Base-by-base conservation (phyloP, 306 rosid genomes). In the Inga oerstediana region DNA sequence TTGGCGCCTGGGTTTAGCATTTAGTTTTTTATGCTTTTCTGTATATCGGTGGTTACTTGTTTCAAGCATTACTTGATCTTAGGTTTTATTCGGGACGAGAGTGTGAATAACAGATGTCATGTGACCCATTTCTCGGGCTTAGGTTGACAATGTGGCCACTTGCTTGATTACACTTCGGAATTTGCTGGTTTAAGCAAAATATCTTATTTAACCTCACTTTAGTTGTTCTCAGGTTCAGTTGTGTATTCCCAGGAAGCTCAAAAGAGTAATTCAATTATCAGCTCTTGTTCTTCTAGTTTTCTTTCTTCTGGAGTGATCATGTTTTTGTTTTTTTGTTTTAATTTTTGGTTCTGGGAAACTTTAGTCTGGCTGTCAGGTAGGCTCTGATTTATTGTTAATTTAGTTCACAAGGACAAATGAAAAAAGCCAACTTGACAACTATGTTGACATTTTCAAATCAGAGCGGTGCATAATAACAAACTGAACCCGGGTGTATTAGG, bases 1-100 rank as follows among this genome's bases (percentile, higher is more conserved):
- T 82, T 65, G 69, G 72, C 76, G 65, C 84, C 83, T 80, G 86
- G 86, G 86, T 84, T 85, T 81, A 58, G 4, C 75, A 45, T 35
- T 24, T 19, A 81, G 24, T 4, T 19, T 48, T 70, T 71, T 52
- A 24, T 51, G 22, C 7, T 41, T 49, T 39, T 68, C 35, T 4
- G 2, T 22, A 32, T n/a, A 15, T 34, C n/a, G 27, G 32, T 34
- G 4, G 41, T 19, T 11, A 64, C 37, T 70, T 39, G 35, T 73
- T 77, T 72, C 56, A 73, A 84, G 20, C 51, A 4, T 59, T 27
- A 45, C 24, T 69, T 54, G 43, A 20, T 54, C 20, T 9, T 32
- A 65, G 58, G 43, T 22, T 69, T 13, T 56, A 4, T 77, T 14
- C 59, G 22, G 22, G 32, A 7, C 10, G 62, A 19, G 84, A 6